phyloP scores from a whole-genome alignment of 257 asterid genomes.

The Nicotiana otophora region DNA sequence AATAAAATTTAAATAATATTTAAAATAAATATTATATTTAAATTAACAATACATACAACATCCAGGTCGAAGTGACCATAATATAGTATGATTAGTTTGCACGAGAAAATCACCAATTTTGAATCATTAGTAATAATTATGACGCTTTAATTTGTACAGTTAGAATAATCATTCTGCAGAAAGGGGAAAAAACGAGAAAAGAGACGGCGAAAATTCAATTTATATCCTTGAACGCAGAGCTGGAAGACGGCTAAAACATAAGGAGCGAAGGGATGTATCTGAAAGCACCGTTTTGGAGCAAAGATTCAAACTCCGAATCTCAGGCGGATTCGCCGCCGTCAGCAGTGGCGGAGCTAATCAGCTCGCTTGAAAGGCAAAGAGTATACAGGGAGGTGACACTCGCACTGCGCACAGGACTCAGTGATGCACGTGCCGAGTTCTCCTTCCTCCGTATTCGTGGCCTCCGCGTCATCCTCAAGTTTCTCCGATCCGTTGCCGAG shows the following conservation, averaged over 20 bases:
- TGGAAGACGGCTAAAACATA: background rate
- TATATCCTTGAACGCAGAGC: background rate
- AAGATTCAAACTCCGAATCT: conserved; percentile 30
- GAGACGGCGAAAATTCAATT: background rate
- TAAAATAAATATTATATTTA: no score
- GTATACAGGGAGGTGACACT: conserved; percentile 81
- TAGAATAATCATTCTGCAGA: no score
- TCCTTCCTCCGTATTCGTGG: conserved; percentile 85
- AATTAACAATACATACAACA: no score
- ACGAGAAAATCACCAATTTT: no score
- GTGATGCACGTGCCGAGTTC: conserved; percentile 85
- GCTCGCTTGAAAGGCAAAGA: conserved; percentile 72
- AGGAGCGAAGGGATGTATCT: conserved; percentile 46
- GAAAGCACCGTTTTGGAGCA: conserved; percentile 88
- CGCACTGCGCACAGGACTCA: conserved; percentile 82
- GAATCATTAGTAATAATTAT: no score
- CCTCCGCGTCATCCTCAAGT: conserved; percentile 74
- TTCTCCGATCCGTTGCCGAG: conserved; percentile 78
- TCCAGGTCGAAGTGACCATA: no score
- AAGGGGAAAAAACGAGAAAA: background rate
- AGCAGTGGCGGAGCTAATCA: conserved; percentile 68
- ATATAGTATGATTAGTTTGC: background rate
- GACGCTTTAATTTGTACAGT: no score
- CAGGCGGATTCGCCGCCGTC: conserved; percentile 42
- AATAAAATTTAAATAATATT: no score